phyloP scores from a whole-genome alignment of 164 flowering plant species.

The Nymphaea thermarum region DNA sequence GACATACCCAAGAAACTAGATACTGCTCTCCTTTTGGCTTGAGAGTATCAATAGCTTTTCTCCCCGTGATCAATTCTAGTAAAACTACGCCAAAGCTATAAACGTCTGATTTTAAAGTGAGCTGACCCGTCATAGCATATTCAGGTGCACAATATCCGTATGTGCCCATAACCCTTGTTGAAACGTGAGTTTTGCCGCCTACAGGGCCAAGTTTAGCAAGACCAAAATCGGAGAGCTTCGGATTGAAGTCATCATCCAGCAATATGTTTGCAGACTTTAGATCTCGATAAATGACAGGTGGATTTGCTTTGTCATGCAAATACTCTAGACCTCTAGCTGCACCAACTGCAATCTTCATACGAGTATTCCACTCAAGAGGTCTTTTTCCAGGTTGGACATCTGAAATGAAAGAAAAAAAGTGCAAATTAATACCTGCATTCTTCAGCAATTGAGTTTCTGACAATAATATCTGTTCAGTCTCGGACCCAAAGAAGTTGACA shows the following conservation, averaged over 20 bases:
- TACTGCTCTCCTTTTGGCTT: slow-evolving; percentile 50
- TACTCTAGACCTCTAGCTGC: slow-evolving; percentile 77
- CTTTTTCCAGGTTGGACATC: slow-evolving; percentile 30
- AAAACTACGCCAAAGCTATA: slow-evolving; percentile 79
- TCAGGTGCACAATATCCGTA: slow-evolving; percentile 80
- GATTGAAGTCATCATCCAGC: slow-evolving; percentile 56
- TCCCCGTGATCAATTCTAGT: slow-evolving; percentile 70
- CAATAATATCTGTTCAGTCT: no score
- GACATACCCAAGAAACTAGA: slow-evolving; percentile 55
- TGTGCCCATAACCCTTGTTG: slow-evolving; percentile 74
- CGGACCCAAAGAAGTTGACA: no score
- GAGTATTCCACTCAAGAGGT: slow-evolving; percentile 52
- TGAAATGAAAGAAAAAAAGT: slow-evolving; percentile 7
- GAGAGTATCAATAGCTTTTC: slow-evolving; percentile 50
- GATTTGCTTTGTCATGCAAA: slow-evolving; percentile 64
- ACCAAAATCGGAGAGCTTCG: slow-evolving; percentile 83
- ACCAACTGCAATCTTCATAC: slow-evolving; percentile 69
- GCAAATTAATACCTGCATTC: no score
- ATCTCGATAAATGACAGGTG: slow-evolving; percentile 79
- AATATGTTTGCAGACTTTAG: slow-evolving; percentile 76
- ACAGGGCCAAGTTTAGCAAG: slow-evolving; percentile 85
- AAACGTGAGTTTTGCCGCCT: slow-evolving; percentile 71
- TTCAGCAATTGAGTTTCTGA: no score
- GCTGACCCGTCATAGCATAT: slow-evolving; percentile 67
- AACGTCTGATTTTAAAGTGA: slow-evolving; percentile 63